phyloP scores from a whole-genome alignment of 202 grass and related monocot species.

The Dendrocalamus latiflorus region DNA sequence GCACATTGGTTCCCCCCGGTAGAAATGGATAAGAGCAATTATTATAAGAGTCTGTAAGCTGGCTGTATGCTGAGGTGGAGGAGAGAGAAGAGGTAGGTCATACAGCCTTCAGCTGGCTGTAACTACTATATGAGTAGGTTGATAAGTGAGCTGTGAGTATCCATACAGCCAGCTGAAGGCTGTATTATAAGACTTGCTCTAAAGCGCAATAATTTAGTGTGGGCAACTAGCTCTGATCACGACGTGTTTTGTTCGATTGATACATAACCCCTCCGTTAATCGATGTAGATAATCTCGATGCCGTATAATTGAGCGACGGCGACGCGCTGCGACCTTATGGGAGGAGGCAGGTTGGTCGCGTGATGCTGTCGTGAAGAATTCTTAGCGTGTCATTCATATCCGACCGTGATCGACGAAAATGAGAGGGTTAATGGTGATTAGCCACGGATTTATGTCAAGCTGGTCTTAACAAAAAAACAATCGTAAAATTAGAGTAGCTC shows the following conservation, averaged over 20 bases:
- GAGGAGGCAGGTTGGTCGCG: not conserved
- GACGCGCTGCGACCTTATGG: not conserved
- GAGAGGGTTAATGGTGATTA: not conserved
- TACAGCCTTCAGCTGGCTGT: too few relatives aligned
- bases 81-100: too few relatives aligned
- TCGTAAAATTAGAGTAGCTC: too few relatives aligned
- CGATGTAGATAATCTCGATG: not conserved
- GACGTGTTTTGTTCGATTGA: not conserved
- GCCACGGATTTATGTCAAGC: not conserved
- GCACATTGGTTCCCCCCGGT: not conserved
- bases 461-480: not conserved
- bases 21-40: not conserved
- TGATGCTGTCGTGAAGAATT: slow-evolving; percentile 1
- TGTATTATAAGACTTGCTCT: too few relatives aligned
- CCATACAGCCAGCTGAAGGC: too few relatives aligned
- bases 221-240: not conserved
- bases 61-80: too few relatives aligned
- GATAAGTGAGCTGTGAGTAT: too few relatives aligned
- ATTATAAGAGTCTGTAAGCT: too few relatives aligned
- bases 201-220: not conserved
- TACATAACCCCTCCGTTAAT: not conserved
- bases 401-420: not conserved
- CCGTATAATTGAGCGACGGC: slow-evolving; percentile 16
- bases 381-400: not conserved
- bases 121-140: too few relatives aligned